Evolutionary conservation across 2,329 filamentous ascomycete genomes (phyloP).

Genomic region (Cephalotrichum gorgonifer): DNA sequence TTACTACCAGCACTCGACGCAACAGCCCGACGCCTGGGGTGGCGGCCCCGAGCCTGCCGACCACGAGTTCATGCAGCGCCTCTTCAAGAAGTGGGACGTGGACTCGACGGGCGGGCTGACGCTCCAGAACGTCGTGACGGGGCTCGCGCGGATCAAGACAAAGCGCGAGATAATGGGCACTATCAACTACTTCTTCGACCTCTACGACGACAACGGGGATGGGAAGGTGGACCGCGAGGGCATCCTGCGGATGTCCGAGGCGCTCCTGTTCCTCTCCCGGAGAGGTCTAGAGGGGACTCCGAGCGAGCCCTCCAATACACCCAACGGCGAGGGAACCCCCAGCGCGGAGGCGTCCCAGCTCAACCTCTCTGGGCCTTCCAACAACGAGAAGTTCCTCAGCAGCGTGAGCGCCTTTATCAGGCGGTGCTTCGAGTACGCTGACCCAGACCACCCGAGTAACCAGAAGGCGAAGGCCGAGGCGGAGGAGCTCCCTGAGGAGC

Average conservation of each 20-base stretch:
- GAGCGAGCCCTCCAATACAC: conserved; percentile 40
- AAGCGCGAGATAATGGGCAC: conserved; percentile 94
- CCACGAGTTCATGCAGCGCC: conserved; percentile 83
- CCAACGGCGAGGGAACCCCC: conserved; percentile 31
- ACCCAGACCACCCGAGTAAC: conserved; percentile 70
- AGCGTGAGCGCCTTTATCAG: conserved; percentile 94
- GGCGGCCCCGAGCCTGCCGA: conserved; percentile 63
- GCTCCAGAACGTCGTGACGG: conserved; percentile 84
- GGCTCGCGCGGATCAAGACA: conserved; percentile 83
- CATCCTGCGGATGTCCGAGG: conserved; percentile 89
- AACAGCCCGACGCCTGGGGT: conserved; percentile 36
- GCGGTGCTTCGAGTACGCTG: conserved; percentile 94
- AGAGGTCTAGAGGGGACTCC: conserved; percentile 71
- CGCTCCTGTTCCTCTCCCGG: conserved; percentile 81
- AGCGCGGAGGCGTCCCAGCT: conserved; percentile 19
- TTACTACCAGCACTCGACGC: conserved; percentile 43
- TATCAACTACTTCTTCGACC: conserved; percentile 94
- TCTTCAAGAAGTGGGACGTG: conserved; percentile 83
- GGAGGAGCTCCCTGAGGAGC: neutral
- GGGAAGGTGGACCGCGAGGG: conserved; percentile 91
- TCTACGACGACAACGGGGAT: conserved; percentile 88
- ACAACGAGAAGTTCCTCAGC: conserved; percentile 80
- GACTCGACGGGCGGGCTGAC: conserved; percentile 69
- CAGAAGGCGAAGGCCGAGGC: conserved; percentile 26
- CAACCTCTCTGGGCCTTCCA: conserved; percentile 41